Percentiles rank a stretch among this genome's conserved stretches.
These are phyloP conservation scores for Solanum verrucosum DNA, from an alignment of 257 asterid genomes.

Conservation along the genomic window DNA sequence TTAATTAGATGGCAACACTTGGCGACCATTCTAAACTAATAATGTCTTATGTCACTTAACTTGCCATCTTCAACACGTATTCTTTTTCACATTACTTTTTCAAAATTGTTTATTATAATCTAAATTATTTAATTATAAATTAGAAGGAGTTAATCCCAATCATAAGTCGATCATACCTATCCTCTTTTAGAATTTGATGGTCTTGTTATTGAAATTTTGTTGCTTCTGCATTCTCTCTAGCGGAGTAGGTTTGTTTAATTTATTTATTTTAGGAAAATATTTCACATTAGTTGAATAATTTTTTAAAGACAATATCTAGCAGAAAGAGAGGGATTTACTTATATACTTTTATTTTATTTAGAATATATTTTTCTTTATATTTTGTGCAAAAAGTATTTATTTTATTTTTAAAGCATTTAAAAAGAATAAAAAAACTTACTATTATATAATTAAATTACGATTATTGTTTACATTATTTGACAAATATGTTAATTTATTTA, in stretches of 20 bases:
- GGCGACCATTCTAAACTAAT: not conserved
- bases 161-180: not conserved
- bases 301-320: not conserved
- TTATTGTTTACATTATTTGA: not conserved
- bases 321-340: not conserved
- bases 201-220: not conserved
- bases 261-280: not conserved
- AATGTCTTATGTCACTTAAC: too few relatives aligned
- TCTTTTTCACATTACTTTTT: too few relatives aligned
- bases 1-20: not conserved
- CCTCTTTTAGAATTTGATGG: not conserved
- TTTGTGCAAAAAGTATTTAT: too few relatives aligned
- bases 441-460: not conserved
- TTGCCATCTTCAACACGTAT: too few relatives aligned
- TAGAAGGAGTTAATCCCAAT: not conserved
- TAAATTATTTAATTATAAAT: not conserved
- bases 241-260: not conserved
- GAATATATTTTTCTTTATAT: not conserved
- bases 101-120: not conserved
- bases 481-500: not conserved
- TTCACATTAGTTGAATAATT: not conserved
- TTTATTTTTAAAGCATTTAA: not conserved
- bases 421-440: not conserved
- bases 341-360: not conserved
- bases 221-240: not conserved